Evolutionary conservation across 768 basidiomycete species (phyloP).

Genomic region (Pleurotus eryngii): DNA sequence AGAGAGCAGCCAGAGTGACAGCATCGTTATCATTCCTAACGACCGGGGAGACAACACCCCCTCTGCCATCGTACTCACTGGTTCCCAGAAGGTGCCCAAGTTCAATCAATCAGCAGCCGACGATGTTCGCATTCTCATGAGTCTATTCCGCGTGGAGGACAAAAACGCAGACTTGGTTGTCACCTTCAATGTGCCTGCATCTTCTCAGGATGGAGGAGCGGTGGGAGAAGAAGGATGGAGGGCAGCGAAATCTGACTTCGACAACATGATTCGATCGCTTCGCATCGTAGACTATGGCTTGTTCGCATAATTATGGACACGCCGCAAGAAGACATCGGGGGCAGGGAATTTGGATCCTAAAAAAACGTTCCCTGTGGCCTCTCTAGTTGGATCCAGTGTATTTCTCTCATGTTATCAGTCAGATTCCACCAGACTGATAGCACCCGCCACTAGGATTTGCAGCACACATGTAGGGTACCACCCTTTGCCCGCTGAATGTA

Average conservation of each 20-base stretch:
- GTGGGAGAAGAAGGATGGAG: slow-evolving; percentile 34
- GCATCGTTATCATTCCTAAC: slow-evolving; percentile 36
- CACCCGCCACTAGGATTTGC: neutral
- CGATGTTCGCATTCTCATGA: slow-evolving; percentile 72
- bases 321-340: neutral
- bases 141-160: slow-evolving; percentile 70
- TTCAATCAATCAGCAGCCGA: slow-evolving; percentile 65
- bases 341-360: neutral
- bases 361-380: neutral
- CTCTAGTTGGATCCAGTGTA: neutral
- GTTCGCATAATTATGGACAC: slow-evolving; percentile 47
- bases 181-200: slow-evolving; percentile 76
- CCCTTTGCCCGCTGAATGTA: no score
- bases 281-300: slow-evolving; percentile 64
- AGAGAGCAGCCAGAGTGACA: slow-evolving; percentile 40
- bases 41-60: slow-evolving; percentile 49
- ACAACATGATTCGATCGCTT: slow-evolving; percentile 53
- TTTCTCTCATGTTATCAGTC: slow-evolving; percentile 6
- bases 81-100: slow-evolving; percentile 72
- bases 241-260: slow-evolving; percentile 46
- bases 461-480: neutral
- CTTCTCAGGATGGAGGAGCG: slow-evolving; percentile 40
- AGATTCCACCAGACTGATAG: neutral
- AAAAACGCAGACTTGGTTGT: slow-evolving; percentile 81
- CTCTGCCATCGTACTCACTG: slow-evolving; percentile 57